A percentile compares a stretch with the other conserved stretches of the same genome.
Conservation (phyloP, 176 grass and related monocot species). For the Themeda triandra region DNA sequence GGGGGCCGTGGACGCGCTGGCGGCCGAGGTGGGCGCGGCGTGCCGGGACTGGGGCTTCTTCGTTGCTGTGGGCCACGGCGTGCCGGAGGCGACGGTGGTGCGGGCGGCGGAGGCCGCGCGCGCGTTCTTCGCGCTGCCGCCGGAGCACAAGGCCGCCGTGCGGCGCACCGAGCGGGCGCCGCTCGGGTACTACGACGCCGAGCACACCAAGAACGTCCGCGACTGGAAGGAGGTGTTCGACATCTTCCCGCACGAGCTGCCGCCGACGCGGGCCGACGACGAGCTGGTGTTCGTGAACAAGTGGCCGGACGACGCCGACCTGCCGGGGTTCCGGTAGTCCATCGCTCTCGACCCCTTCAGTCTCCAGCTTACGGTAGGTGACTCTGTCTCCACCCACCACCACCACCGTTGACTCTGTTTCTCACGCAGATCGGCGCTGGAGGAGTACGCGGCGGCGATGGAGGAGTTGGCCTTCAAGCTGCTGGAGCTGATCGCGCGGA, state of each 20-base stretch:
- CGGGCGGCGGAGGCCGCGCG: conserved; percentile 32
- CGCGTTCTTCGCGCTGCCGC: conserved; percentile 56
- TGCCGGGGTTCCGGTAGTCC: conserved; percentile 42
- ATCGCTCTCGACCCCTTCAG: neutral
- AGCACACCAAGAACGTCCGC: conserved; percentile 89
- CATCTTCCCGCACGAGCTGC: conserved; percentile 40
- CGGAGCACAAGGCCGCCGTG: conserved; percentile 42
- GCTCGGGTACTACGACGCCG: conserved; percentile 72
- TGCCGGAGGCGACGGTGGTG: conserved; percentile 33
- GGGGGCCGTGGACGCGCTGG: conserved; percentile 13
- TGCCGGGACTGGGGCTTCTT: conserved; percentile 89
- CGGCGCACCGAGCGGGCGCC: conserved; percentile 53
- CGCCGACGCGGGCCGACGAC: neutral
- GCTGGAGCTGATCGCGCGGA: neutral
- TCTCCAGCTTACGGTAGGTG: too few relatives aligned
- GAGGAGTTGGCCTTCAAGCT: neutral
- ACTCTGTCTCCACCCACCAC: too few relatives aligned
- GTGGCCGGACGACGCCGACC: conserved; percentile 44
- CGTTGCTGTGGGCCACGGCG: conserved; percentile 66
- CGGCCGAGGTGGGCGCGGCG: conserved; percentile 51
- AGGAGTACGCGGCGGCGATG: neutral
- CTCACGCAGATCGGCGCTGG: neutral
- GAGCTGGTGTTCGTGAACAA: conserved; percentile 59
- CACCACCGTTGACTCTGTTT: neutral
- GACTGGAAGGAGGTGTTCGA: conserved; percentile 99